A percentile compares a stretch with the other conserved stretches of the same genome.
Evolutionary conservation across 768 basidiomycete genomes (phyloP).

Genomic region (Xerocomus potaroensis): DNA sequence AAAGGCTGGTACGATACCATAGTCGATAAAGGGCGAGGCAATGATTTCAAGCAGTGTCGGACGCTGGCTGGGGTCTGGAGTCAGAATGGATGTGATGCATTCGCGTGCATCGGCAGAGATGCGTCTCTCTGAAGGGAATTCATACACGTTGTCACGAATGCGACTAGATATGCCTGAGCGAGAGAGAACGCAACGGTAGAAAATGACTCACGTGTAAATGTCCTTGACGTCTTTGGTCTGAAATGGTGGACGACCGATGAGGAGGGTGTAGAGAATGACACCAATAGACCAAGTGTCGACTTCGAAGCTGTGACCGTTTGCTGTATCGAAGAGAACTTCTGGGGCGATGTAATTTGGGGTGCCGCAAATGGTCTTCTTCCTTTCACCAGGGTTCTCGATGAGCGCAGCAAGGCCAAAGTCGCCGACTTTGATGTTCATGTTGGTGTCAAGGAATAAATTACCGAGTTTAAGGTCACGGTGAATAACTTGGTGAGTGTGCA

Average conservation of each 20-base stretch:
- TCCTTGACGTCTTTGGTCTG: constrained; percentile 97
- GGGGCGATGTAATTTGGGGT: constrained; percentile 99
- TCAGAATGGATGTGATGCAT: constrained; percentile 81
- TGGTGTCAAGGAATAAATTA: constrained; percentile 84
- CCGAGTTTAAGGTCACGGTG: constrained; percentile 97
- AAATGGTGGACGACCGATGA: constrained; percentile 95
- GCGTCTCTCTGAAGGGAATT: constrained; percentile 75
- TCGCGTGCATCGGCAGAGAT: constrained; percentile 70
- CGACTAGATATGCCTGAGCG: constrained; percentile 49
- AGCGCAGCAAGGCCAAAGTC: constrained; percentile 97
- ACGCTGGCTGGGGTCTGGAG: constrained; percentile 75
- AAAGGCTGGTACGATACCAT: constrained; percentile 74
- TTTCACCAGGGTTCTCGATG: constrained; percentile 92
- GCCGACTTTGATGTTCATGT: constrained; percentile 96
- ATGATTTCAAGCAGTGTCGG: constrained; percentile 85
- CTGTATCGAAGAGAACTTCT: constrained; percentile 93
- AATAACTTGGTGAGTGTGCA: constrained; percentile 96
- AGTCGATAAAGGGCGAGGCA: constrained; percentile 76
- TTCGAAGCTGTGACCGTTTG: constrained; percentile 96
- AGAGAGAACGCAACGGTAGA: background rate
- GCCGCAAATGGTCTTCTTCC: constrained; percentile 99
- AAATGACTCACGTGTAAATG: constrained; percentile 77
- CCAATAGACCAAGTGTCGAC: constrained; percentile 98
- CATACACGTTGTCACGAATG: constrained; percentile 91
- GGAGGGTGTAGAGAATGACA: constrained; percentile 92